Evolutionary conservation across 345 rosid species (phyloP), one percentile per base, ranked within the genome.

Genomic region (Eucalyptus leucophloia): DNA sequence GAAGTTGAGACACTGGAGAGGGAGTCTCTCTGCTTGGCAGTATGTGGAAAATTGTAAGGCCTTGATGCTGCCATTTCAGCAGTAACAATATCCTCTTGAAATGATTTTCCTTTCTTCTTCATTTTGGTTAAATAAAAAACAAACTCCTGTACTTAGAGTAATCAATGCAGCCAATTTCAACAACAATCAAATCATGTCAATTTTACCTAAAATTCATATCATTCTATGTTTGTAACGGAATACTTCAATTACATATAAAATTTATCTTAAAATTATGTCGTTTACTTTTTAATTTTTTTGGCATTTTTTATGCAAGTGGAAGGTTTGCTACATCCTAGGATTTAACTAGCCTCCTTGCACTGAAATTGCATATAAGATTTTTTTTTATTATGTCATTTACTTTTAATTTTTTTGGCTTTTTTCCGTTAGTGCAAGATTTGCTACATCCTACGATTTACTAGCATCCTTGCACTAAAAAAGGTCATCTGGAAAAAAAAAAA

Each of bases 61-160:
- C 93, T 49, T 53, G 92, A 94, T 91, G 86, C 90, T 87, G 93
- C 96, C 95, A 96, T 89, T 89, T 94, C 94, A 95, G 88, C 89
- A 42, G 28, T 44, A 26, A 91, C 90, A 86, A 89, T 93, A 92
- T 92, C 93, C 89, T 58, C 50, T 26, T 28, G 19, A 85, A 10
- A 86, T 15, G 1, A 51, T 37, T 45, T 42, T 45, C 53, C 9
- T 18, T 51, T 19, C 40, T 37, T 77, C 83, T 77, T 13, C 28
- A 37, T 37, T 77, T 37, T 77, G 28, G 44, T 24, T 11, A 37
- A 77, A 65, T 18, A 77, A 11, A 21, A 30, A 72, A 37, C 12
- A 10, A 69, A 12, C 8, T 3, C 26, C 45, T 72, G 23, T 72
- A 2, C 82, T 18, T 37, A 10, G 26, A 72, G 23, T 37, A 72